These are phyloP conservation scores for Alternaria tenuissima DNA, from an alignment of 2,329 filamentous ascomycete species.

Conservation along the genomic window DNA sequence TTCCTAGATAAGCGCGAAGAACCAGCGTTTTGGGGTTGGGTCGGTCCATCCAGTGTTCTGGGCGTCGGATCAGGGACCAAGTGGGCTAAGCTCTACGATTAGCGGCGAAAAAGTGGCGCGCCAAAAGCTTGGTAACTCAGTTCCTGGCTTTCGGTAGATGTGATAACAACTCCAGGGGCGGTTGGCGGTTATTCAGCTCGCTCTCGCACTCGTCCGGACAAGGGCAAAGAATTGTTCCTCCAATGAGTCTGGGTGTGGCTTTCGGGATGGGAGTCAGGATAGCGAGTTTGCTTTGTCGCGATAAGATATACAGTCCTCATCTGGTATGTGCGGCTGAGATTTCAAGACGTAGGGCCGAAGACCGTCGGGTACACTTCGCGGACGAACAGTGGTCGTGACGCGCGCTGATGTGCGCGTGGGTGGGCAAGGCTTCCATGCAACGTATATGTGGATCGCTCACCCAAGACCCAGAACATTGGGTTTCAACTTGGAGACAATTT, in stretches of 20 bases:
- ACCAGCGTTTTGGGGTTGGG: not conserved
- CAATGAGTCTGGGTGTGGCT: not conserved
- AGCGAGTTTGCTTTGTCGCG: not conserved
- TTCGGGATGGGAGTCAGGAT: not conserved
- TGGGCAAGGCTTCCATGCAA: not conserved
- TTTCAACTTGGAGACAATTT: not conserved
- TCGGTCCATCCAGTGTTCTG: constrained; percentile 10
- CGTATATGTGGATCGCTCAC: not conserved
- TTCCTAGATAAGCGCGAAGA: not conserved
- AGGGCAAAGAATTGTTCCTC: constrained; percentile 2
- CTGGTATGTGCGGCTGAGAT: not conserved
- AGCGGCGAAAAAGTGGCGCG: not conserved
- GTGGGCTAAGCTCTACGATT: constrained; percentile 6
- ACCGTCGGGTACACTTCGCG: not conserved
- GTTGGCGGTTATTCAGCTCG: constrained; percentile 1
- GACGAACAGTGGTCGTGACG: not conserved
- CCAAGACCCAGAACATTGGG: not conserved
- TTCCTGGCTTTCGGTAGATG: constrained; percentile 2
- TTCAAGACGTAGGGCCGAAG: not conserved
- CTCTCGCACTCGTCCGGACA: not conserved
- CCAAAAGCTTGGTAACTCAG: constrained; percentile 12
- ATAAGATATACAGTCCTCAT: not conserved
- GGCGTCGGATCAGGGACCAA: constrained; percentile 8
- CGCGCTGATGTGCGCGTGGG: not conserved
- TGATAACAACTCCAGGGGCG: not conserved